Evolutionary conservation across 768 basidiomycete genomes (phyloP), one percentile per base, ranked within the genome.

Genomic region (Ramaria sp.): DNA sequence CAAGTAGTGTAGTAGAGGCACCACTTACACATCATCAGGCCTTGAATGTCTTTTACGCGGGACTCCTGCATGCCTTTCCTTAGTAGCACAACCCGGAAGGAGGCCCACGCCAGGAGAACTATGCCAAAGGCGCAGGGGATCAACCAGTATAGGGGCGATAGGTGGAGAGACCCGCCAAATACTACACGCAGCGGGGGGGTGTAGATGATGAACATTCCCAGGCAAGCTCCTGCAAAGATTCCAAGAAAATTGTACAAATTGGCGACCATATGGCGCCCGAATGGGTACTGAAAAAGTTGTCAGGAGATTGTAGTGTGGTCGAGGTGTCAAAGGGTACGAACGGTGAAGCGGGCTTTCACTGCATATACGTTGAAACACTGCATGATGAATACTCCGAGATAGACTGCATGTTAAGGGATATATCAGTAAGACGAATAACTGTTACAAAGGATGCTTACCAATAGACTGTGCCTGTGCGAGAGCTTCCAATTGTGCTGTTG

Each of bases 141-240:
- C 13, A 83, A 73, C 82, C 82, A 84, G 64, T 83, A 84, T 34
- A 84, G 64, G 18, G 82, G 82, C 25, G 75, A 77, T 16, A 82
- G 69, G 42, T 69, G 73, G 63, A 71, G 63, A 0, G 79, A 75
- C 13, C 82, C 82, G 1, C 81, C 80, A 61, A 85, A 85, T 12
- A 83, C 82, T 59, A 80, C 77, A 58, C 81, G 81, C 39, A 85
- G 66, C 37, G 83, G 83, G 16, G 82, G 82, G 0, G 79, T 81
- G 64, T 85, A 85, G 59, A 83, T 71, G 61, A 83, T 75, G 63
- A 83, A 82, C 68, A 84, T 79, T 44, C 79, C 81, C 13, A 85
- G 69, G 50, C 73, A 75, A 13, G 79, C 82, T 13, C 82, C 82
- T 0, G 69, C 77, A 22, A 82, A 34, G 56, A 85, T 82, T 16